These are phyloP conservation scores for Hymenochaete sp. DNA, from an alignment of 1,284 basidiomycete species.

Conservation along the genomic window DNA sequence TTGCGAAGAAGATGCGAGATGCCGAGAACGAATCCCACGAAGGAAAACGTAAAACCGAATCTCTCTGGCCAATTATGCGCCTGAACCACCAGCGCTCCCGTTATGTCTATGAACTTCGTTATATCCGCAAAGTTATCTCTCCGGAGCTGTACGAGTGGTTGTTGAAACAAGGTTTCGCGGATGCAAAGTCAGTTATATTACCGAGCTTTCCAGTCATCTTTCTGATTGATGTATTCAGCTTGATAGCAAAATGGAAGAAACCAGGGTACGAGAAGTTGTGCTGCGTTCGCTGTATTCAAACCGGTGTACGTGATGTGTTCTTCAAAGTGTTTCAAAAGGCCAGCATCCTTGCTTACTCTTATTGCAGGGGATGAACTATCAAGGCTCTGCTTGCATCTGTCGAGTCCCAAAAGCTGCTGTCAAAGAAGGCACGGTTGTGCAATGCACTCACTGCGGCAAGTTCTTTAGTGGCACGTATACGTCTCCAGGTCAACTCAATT, in stretches of 20 bases:
- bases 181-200: slow-evolving; percentile 93
- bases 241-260: slow-evolving; percentile 99
- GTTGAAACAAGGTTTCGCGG: slow-evolving; percentile 94
- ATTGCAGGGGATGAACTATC: slow-evolving; percentile 93
- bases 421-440: slow-evolving; percentile 86
- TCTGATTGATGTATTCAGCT: slow-evolving; percentile 36
- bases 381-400: slow-evolving; percentile 98
- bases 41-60: slow-evolving; percentile 94
- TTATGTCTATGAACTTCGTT: slow-evolving; percentile 98
- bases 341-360: neutral
- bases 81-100: slow-evolving; percentile 92
- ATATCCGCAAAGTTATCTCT: slow-evolving; percentile 94
- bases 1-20: slow-evolving; percentile 94
- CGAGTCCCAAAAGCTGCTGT: slow-evolving; percentile 93
- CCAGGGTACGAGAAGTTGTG: slow-evolving; percentile 97
- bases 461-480: slow-evolving; percentile 20
- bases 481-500: neutral
- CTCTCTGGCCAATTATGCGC: slow-evolving; percentile 98
- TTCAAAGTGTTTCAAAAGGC: neutral
- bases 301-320: slow-evolving; percentile 56
- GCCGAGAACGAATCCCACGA: slow-evolving; percentile 97
- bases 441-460: slow-evolving; percentile 95
- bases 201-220: slow-evolving; percentile 1
- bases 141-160: slow-evolving; percentile 97
- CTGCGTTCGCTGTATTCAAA: slow-evolving; percentile 95